Base-by-base conservation (phyloP, 257 asterid species). In the Galeopsis tetrahit region DNA sequence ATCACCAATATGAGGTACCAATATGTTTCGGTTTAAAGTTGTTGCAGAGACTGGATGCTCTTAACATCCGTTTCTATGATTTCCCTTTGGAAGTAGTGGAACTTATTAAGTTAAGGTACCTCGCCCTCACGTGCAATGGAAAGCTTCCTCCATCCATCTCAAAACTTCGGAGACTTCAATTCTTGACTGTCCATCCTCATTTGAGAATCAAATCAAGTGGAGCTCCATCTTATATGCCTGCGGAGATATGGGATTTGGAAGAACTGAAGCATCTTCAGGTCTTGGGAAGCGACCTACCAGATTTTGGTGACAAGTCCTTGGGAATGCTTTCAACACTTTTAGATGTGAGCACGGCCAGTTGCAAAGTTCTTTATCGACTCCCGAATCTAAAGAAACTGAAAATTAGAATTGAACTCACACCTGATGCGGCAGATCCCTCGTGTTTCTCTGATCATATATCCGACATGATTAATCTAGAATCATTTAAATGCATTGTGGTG, bases 91-190 rank as follows among this genome's bases (percentile, higher is more conserved):
- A 71, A 71, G 69, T 61, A 34, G 2, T 71, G 0, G 40, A 48
- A 35, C 52, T 71, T 6, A 32, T 7, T 2, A 7, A 46, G 62
- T 62, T 71, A 3, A 34, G 35, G 14, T 71, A 71, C 76, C 52
- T 71, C 17, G 52, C 76, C 34, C 62, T 71, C 38, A 61, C 69
- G 1, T 71, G 33, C 7, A 57, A 61, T 13, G 39, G 68, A n/a
- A 31, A 15, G 7, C 17, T 71, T 43, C 75, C 75, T 71, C 49
- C 49, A 33, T 71, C 75, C 28, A 32, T 71, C 13, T 71, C 76
- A 21, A 71, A 61, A 48, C 69, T 71, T 34, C 2, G 10, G n/a
- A 60, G 36, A 14, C 69, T 71, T 36, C 33, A 60, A 43, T 71
- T 43, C 69, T 61, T 71, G 40, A 61, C 46, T 5, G 32, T 71